A percentile compares a stretch with the other conserved stretches of the same genome.
Evolutionary conservation across 495 filamentous ascomycete genomes (phyloP).

Genomic region (Talaromyces ruber): DNA sequence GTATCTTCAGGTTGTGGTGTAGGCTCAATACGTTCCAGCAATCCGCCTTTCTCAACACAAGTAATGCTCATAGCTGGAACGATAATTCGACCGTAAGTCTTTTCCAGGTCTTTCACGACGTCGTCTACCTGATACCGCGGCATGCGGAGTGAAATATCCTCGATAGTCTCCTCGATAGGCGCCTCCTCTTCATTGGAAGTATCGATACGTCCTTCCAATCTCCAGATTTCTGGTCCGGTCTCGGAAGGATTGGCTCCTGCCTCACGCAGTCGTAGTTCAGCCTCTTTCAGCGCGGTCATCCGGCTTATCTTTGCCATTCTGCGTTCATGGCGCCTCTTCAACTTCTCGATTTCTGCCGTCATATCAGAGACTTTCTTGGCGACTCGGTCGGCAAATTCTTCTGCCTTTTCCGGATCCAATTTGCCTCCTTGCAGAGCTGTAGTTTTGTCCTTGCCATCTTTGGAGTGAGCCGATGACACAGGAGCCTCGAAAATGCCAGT

Average conservation of each 20-base stretch:
- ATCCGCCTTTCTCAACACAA: conserved; percentile 63
- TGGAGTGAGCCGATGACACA: conserved; percentile 17
- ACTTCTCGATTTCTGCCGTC: conserved; percentile 68
- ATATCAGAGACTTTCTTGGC: conserved; percentile 54
- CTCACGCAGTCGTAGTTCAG: conserved; percentile 48
- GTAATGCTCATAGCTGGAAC: conserved; percentile 52
- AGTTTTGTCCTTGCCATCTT: conserved; percentile 24
- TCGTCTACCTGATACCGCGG: conserved; percentile 51
- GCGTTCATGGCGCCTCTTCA: conserved; percentile 70
- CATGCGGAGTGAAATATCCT: conserved; percentile 30
- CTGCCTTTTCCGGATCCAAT: conserved; percentile 57
- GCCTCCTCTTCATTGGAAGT: conserved; percentile 43
- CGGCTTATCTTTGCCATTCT: conserved; percentile 65
- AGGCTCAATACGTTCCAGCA: conserved; percentile 51
- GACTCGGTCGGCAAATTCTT: conserved; percentile 70
- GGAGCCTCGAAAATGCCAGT: conserved; percentile 67
- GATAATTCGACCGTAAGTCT: conserved; percentile 44
- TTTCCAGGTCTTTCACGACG: conserved; percentile 49
- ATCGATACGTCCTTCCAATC: conserved; percentile 52
- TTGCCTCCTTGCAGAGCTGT: conserved; percentile 48
- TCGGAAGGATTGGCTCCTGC: conserved; percentile 42
- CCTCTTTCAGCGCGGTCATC: conserved; percentile 51
- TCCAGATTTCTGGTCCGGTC: conserved; percentile 50
- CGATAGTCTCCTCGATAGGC: conserved; percentile 13
- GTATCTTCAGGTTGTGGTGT: conserved; percentile 25